Base-by-base conservation (phyloP, 345 rosid genomes). In the Leavenworthia alabamica region DNA sequence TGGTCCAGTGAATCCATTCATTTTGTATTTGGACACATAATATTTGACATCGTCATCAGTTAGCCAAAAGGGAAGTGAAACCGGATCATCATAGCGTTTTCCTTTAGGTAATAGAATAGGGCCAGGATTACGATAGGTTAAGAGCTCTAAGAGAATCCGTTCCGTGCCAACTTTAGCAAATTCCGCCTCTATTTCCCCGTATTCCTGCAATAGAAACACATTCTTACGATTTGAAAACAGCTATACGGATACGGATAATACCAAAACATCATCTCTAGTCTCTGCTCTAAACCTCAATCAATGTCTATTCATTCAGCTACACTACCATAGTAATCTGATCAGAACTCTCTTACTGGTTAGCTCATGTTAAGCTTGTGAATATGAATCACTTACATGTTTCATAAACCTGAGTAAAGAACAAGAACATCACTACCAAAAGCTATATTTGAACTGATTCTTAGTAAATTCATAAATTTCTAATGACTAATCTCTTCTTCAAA, bases 1-100 rank as follows among this genome's bases (percentile, higher is more conserved):
- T 17, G 75, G 86, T 54, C 93, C 86, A 3, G 95, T 86, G 75
- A 92, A 89, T 20, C 98, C 95, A 39, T 46, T 85, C 60, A 75
- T 78, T 75, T 74, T 78, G 32, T 67, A 86, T 72, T 86, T 85
- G 28, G 65, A 46, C 31, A 54, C 60, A 32, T 77, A 81, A 63
- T 81, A 86, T 7, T 73, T 61, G 16, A 85, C 14, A 66, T 82
- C 88, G 66, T 66, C 75, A 40, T 89, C 80, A 0, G 85, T 65
- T 3, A 89, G 66, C 98, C 97, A 89, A 53, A 84, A 60, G 6
- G 98, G 97, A 40, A 82, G 32, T 36, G 72, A 13, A 33, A 74
- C 63, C 31, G 64, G 51, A 27, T 66, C 70, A 42, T 75, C 79
- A 27, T 82, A 83, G 12, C 69, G 48, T 51, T 83, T 85, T 7